phyloP scores from a whole-genome alignment of 345 rosid genomes.

The Euphorbia pulcherrima region DNA sequence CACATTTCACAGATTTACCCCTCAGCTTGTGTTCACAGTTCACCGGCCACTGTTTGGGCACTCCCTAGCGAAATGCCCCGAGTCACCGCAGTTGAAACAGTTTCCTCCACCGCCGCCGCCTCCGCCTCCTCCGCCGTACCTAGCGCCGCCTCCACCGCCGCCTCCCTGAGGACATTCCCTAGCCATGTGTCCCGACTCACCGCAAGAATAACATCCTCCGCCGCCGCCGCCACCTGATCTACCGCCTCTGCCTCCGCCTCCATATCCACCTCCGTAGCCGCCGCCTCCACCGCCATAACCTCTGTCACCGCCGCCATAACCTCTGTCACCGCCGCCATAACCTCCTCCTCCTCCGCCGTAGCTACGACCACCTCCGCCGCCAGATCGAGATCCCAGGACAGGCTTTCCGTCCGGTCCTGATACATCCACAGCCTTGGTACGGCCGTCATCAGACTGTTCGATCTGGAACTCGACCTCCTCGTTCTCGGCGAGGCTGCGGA shows the following conservation, averaged over 20 bases:
- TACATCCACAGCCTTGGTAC: constrained; percentile 77
- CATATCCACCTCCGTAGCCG: constrained; percentile 8
- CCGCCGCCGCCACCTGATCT: constrained; percentile 34
- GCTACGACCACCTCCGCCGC: constrained; percentile 45
- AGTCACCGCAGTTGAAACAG: constrained; percentile 76
- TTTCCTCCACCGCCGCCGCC: constrained; percentile 43
- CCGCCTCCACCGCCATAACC: constrained; percentile 22
- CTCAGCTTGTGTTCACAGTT: not conserved
- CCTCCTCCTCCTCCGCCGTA: constrained; percentile 22
- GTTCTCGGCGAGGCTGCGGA: constrained; percentile 24
- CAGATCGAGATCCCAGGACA: constrained; percentile 40
- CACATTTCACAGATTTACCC: constrained; percentile 8
- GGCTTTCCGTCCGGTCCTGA: constrained; percentile 60
- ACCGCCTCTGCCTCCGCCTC: constrained; percentile 25
- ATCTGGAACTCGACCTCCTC: constrained; percentile 34
- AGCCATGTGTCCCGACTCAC: constrained; percentile 76
- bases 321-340: constrained; percentile 25
- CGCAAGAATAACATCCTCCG: constrained; percentile 67
- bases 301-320: constrained; percentile 21
- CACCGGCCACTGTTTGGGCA: constrained; percentile 61
- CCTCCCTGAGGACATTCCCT: constrained; percentile 60
- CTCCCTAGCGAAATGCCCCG: constrained; percentile 86
- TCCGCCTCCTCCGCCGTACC: constrained; percentile 30
- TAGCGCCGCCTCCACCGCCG: constrained; percentile 30
- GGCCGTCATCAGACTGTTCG: constrained; percentile 28